phyloP scores from a whole-genome alignment of 768 basidiomycete genomes.

The Boletellus ananas region DNA sequence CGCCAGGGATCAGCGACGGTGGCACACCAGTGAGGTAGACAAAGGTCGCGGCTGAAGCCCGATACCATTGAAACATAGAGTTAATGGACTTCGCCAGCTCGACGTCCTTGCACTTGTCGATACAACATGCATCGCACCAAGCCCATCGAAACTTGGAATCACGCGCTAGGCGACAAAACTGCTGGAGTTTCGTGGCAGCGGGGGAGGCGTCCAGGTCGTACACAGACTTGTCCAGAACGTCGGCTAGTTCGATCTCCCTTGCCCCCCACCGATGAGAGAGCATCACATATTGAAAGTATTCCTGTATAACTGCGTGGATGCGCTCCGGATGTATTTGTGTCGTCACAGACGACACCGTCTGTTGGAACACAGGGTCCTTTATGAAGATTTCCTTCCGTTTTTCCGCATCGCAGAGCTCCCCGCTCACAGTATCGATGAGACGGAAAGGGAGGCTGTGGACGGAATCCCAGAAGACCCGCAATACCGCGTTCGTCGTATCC shows the following conservation, averaged over 20 bases:
- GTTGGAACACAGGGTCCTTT: slow-evolving; percentile 7
- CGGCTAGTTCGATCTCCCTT: slow-evolving; percentile 8
- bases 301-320: slow-evolving; percentile 1
- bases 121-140: slow-evolving; percentile 25
- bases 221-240: slow-evolving; percentile 12
- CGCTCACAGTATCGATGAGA: slow-evolving; percentile 20
- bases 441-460: slow-evolving; percentile 7
- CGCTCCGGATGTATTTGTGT: slow-evolving; percentile 3
- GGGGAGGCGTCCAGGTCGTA: slow-evolving; percentile 7
- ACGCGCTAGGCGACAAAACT: slow-evolving; percentile 14
- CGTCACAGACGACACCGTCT: slow-evolving; percentile 16
- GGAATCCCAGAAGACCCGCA: not conserved
- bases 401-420: slow-evolving; percentile 16
- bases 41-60: slow-evolving; percentile 12
- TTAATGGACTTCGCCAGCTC: slow-evolving; percentile 19
- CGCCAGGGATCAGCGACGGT: slow-evolving; percentile 6
- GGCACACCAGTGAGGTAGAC: slow-evolving; percentile 17
- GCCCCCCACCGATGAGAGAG: slow-evolving; percentile 21
- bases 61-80: slow-evolving; percentile 23
- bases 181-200: slow-evolving; percentile 11
- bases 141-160: slow-evolving; percentile 15
- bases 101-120: slow-evolving; percentile 15
- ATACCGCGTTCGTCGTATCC: not conserved
- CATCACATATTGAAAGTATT: slow-evolving; percentile 18
- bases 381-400: slow-evolving; percentile 9